A percentile compares a stretch with the other conserved stretches of the same genome.
Evolutionary conservation across 2,329 filamentous ascomycete genomes (phyloP).

Genomic region (Colletotrichum cuscutae): DNA sequence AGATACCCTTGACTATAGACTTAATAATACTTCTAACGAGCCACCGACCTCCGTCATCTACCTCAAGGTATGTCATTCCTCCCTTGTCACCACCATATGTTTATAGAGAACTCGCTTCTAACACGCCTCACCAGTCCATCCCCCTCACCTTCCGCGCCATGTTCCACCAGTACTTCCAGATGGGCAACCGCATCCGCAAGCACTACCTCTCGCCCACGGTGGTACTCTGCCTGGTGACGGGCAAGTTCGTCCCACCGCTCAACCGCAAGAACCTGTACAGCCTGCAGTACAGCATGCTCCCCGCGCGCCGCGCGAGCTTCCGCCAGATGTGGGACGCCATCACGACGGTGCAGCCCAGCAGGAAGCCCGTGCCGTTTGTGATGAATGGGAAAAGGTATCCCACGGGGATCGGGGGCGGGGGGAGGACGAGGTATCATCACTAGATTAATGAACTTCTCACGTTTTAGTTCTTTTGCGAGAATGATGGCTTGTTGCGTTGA

Average conservation of each 20-base stretch:
- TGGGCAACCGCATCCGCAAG: slow-evolving; percentile 89
- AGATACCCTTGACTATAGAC: slow-evolving; percentile 70
- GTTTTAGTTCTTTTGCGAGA: neutral
- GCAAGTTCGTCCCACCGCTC: slow-evolving; percentile 93
- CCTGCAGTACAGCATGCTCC: slow-evolving; percentile 97
- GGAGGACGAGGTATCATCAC: slow-evolving; percentile 35
- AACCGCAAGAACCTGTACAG: slow-evolving; percentile 95
- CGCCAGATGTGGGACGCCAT: slow-evolving; percentile 86
- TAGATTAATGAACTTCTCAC: slow-evolving; percentile 32
- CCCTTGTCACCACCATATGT: neutral
- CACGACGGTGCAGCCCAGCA: slow-evolving; percentile 60
- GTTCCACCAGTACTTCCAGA: slow-evolving; percentile 97
- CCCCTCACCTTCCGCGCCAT: slow-evolving; percentile 92
- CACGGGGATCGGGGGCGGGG: slow-evolving; percentile 26
- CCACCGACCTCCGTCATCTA: slow-evolving; percentile 84
- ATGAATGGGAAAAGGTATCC: slow-evolving; percentile 42
- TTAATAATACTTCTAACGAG: slow-evolving; percentile 52
- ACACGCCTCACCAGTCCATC: slow-evolving; percentile 70
- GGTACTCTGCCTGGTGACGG: slow-evolving; percentile 86
- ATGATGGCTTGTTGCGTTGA: no score
- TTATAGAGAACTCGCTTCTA: slow-evolving; percentile 5
- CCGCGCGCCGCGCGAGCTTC: slow-evolving; percentile 81
- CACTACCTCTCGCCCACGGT: slow-evolving; percentile 94
- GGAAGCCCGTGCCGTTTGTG: slow-evolving; percentile 51
- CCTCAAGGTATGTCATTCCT: slow-evolving; percentile 71